phyloP scores from a whole-genome alignment of 768 basidiomycete species.

The Suillus lakei region DNA sequence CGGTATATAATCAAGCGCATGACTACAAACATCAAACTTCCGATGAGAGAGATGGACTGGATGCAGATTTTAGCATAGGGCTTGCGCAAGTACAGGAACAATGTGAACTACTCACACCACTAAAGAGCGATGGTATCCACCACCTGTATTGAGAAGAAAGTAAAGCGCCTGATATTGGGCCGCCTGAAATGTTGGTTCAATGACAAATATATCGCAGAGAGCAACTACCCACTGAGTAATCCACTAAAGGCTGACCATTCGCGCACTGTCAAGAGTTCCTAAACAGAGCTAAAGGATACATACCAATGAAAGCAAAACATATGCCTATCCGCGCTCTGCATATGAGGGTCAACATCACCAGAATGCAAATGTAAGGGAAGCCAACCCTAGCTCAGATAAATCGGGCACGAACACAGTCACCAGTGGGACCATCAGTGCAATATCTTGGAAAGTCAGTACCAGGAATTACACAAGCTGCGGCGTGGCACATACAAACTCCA shows the following conservation, averaged over 20 bases:
- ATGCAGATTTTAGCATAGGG: not conserved
- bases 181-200: not conserved
- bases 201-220: not conserved
- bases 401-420: conserved; percentile 43
- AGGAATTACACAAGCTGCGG: not conserved
- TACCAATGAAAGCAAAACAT: not conserved
- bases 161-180: not conserved
- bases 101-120: not conserved
- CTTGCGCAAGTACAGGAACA: not conserved
- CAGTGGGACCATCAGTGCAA: conserved; percentile 42
- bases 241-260: not conserved
- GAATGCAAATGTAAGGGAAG: not conserved
- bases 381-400: conserved; percentile 50
- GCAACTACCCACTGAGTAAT: not conserved
- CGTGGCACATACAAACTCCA: conserved; percentile 33
- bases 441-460: conserved; percentile 23
- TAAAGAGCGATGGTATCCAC: not conserved
- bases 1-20: not conserved
- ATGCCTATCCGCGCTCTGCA: not conserved
- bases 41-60: not conserved
- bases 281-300: not conserved
- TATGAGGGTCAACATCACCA: not conserved
- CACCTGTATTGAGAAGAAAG: conserved; percentile 1
- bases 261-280: not conserved
- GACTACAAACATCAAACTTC: not conserved